These are phyloP conservation scores for Pinus albicaulis DNA, from an alignment of 75 land plant species.

Conservation along the genomic window DNA sequence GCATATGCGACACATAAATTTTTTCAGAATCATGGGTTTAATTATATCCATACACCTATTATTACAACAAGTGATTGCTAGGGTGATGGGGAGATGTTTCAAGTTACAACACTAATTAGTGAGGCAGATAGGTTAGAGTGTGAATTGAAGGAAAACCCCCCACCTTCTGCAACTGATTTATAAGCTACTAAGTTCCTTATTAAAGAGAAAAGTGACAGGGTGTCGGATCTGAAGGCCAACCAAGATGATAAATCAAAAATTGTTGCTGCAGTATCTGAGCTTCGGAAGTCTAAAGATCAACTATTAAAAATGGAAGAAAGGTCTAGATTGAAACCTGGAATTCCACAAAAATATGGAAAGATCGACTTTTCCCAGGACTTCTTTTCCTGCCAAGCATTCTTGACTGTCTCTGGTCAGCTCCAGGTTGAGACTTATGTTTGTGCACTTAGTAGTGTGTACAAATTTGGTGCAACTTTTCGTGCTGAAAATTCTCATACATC, in stretches of 20 bases:
- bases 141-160: slow-evolving; percentile 68
- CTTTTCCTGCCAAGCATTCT: slow-evolving; percentile 83
- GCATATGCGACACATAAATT: slow-evolving; percentile 92
- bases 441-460: slow-evolving; percentile 89
- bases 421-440: slow-evolving; percentile 96
- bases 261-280: slow-evolving; percentile 55
- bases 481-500: slow-evolving; percentile 96
- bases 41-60: slow-evolving; percentile 94
- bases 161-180: slow-evolving; percentile 77
- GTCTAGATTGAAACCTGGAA: slow-evolving; percentile 68
- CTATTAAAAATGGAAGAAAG: slow-evolving; percentile 61
- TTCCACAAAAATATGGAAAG: slow-evolving; percentile 77
- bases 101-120: slow-evolving; percentile 85
- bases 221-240: slow-evolving; percentile 58
- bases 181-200: slow-evolving; percentile 55
- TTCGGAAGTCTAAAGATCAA: slow-evolving; percentile 66
- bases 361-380: slow-evolving; percentile 80
- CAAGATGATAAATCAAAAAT: slow-evolving; percentile 70
- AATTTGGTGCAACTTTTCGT: slow-evolving; percentile 95
- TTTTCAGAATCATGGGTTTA: slow-evolving; percentile 79
- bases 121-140: slow-evolving; percentile 79
- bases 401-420: slow-evolving; percentile 96
- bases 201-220: slow-evolving; percentile 62
- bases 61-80: slow-evolving; percentile 99
- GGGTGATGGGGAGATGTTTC: slow-evolving; percentile 99